Evolutionary conservation across 1,284 basidiomycete genomes (phyloP), one percentile per base, ranked within the genome.

Genomic region (Amylostereum areolatum): DNA sequence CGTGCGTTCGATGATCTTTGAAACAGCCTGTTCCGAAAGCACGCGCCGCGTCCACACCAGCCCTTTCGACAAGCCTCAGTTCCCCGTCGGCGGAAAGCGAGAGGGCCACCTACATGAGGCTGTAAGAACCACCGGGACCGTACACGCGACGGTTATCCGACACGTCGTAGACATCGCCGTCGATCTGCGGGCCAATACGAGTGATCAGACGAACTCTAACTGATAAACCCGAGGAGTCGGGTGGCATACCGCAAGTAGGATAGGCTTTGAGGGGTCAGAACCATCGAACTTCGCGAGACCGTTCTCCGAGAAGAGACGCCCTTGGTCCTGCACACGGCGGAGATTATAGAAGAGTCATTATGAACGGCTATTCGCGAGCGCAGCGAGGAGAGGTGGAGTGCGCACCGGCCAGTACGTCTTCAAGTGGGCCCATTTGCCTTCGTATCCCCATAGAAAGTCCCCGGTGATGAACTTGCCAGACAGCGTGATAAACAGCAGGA

Each of bases 11-110:
- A 67, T 97, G 94, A 10, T 79, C 78, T 60, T 84, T 75, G 73
- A 97, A 97, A 66, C 94, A 97, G 4, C 93, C 93, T 1, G 95
- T 97, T 32, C 81, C 89, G 67, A 91, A 97, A 0, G 93, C 88
- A 57, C 94, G 74, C 30, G 90, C 89, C 10, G 91, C 92, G 65
- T 97, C 94, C 49, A 77, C 69, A 7, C 94, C 94, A 49, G 90
- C 84, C 73, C 92, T 93, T 18, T 18, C 18, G 18, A 18, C 18
- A 18, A 18, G 61, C 27, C 36, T 39, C 9, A 35, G 18, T 11
- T n/a, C 7, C 24, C 18, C 11, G 11, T 31, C 39, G 44, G 39
- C 30, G 45, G 50, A 47, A 52, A 49, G 36, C 35, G 27, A 32
- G 51, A 32, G 42, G 53, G 48, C 44, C 47, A 74, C 84, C 57